Evolutionary conservation across 495 filamentous ascomycete genomes (phyloP).

Genomic region (Tricharina praecox): DNA sequence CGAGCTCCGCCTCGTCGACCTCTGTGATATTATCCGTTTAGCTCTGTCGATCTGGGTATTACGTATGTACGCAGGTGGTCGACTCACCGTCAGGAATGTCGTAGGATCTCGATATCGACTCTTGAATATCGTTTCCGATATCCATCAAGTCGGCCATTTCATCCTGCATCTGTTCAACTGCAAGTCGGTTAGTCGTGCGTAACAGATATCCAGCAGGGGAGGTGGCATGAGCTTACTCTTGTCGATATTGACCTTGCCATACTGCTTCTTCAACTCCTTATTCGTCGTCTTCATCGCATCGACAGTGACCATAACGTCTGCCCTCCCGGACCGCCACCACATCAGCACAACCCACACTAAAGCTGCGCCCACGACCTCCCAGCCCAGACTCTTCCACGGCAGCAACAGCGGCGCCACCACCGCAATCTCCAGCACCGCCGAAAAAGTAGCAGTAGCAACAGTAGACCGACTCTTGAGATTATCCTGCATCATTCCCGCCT

Average conservation of each 20-base stretch:
- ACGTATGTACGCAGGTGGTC: not conserved
- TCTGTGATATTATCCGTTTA: slow-evolving; percentile 34
- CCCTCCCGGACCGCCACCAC: slow-evolving; percentile 1
- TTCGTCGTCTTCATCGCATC: slow-evolving; percentile 95
- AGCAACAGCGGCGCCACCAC: slow-evolving; percentile 3
- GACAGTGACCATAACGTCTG: slow-evolving; percentile 86
- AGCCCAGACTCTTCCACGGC: not conserved
- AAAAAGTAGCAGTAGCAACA: no score
- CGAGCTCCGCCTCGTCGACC: slow-evolving; percentile 92
- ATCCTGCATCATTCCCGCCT: slow-evolving; percentile 97
- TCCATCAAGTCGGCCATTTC: slow-evolving; percentile 99
- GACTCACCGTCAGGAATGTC: slow-evolving; percentile 63
- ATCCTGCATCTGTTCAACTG: slow-evolving; percentile 83
- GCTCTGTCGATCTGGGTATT: not conserved
- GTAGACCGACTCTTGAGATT: slow-evolving; percentile 56
- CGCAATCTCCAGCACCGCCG: slow-evolving; percentile 4
- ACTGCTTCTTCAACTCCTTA: slow-evolving; percentile 84
- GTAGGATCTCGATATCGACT: slow-evolving; percentile 83
- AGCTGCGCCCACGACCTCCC: slow-evolving; percentile 1
- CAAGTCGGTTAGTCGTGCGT: not conserved
- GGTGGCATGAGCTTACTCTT: slow-evolving; percentile 36
- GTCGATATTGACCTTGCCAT: slow-evolving; percentile 91
- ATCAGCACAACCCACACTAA: slow-evolving; percentile 20
- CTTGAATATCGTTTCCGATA: slow-evolving; percentile 95
- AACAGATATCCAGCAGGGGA: not conserved